Evolutionary conservation across 2,329 filamentous ascomycete species (phyloP).

Genomic region (Cladosporium oxysporum): DNA sequence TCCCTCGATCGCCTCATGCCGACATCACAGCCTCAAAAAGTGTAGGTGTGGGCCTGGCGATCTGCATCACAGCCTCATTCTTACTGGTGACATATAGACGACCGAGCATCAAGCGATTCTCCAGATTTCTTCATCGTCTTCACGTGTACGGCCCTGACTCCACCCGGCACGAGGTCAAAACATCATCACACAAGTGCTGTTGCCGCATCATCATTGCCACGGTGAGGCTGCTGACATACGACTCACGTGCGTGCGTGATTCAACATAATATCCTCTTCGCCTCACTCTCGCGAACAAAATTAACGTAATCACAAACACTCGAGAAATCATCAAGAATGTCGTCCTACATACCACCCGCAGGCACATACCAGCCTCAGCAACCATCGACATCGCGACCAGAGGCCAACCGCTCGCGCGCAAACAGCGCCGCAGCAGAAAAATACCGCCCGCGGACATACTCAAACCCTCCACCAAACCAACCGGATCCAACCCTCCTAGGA

Average conservation of each 20-base stretch:
- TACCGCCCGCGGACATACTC: constrained; percentile 18
- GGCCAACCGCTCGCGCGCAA: constrained; percentile 8
- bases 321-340: neutral
- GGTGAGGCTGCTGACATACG: constrained; percentile 5
- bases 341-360: neutral
- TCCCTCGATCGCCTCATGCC: constrained; percentile 1
- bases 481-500: constrained; percentile 10
- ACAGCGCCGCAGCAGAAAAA: constrained; percentile 14
- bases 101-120: neutral
- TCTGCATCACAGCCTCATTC: constrained; percentile 14
- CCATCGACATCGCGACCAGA: neutral
- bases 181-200: neutral
- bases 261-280: neutral
- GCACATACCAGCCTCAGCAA: constrained; percentile 1
- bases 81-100: neutral
- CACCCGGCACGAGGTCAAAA: constrained; percentile 7
- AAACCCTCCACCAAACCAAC: constrained; percentile 7
- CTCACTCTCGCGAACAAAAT: neutral
- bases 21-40: constrained; percentile 18
- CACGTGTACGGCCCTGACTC: neutral
- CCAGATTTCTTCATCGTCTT: neutral
- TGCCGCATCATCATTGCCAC: constrained; percentile 1
- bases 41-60: constrained; percentile 2
- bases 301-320: neutral
- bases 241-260: neutral